Conservation (phyloP, 805 yeast genomes). For the Ascoidea tarda region DNA sequence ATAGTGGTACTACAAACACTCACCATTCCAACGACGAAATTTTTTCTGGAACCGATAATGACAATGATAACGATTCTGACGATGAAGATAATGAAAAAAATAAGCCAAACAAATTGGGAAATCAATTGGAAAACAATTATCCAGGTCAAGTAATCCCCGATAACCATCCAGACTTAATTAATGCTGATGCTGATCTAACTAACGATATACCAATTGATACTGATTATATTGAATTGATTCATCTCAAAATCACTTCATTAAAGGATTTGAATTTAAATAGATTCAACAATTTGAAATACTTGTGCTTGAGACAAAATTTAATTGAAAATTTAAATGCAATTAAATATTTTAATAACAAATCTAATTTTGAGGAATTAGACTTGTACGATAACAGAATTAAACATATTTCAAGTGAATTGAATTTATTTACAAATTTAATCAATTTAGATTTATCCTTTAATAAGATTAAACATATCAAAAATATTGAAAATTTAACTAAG, state of each 20-base stretch:
- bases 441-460: constrained; percentile 74
- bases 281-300: constrained; percentile 39
- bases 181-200: constrained; percentile 57
- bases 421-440: constrained; percentile 39
- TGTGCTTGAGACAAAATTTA: constrained; percentile 76
- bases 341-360: constrained; percentile 36
- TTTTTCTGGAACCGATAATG: not conserved
- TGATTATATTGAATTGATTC: constrained; percentile 50
- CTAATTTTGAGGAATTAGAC: constrained; percentile 62
- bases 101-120: constrained; percentile 3
- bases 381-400: constrained; percentile 84
- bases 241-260: constrained; percentile 50
- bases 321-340: constrained; percentile 61
- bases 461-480: constrained; percentile 73
- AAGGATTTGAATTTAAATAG: constrained; percentile 45
- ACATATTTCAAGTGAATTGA: constrained; percentile 65
- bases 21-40: not conserved
- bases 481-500: constrained; percentile 45
- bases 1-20: too few species aligned
- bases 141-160: constrained; percentile 19
- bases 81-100: not conserved
- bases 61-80: not conserved
- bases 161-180: constrained; percentile 33
- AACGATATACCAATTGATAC: constrained; percentile 40
- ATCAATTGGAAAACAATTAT: not conserved